Percentiles rank a stretch among this genome's conserved stretches.
Evolutionary conservation across 2,329 filamentous ascomycete species (phyloP).

Genomic region (Botryotinia calthae): DNA sequence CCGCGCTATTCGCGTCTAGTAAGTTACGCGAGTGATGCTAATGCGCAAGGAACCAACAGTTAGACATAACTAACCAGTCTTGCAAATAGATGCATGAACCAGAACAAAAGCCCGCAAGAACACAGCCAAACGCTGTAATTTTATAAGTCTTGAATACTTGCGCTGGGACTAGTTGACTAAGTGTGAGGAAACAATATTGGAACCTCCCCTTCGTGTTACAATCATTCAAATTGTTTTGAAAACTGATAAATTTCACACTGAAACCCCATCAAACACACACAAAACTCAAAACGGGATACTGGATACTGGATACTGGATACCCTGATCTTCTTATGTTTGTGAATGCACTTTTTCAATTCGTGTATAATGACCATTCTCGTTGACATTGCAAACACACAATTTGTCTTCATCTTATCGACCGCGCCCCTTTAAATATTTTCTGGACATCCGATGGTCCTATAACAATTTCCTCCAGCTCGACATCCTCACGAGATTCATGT

Average conservation of each 20-base stretch:
- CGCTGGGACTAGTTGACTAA: background rate
- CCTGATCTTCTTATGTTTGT: background rate
- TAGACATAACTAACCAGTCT: background rate
- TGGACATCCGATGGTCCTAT: background rate
- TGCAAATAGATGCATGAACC: background rate
- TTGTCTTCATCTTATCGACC: background rate
- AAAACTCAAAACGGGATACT: background rate
- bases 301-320: background rate
- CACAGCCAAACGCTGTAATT: background rate
- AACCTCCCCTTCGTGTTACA: background rate
- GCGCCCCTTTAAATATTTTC: background rate
- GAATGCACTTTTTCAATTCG: background rate
- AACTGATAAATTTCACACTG: background rate
- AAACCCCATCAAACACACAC: background rate
- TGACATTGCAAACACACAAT: no score
- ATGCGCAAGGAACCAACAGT: background rate
- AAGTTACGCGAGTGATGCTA: background rate
- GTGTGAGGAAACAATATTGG: background rate
- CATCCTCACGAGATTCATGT: background rate
- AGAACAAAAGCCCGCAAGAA: background rate
- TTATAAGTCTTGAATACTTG: background rate
- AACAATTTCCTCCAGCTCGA: constrained; percentile 9
- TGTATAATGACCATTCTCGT: background rate
- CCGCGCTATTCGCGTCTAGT: background rate
- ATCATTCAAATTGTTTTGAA: background rate